These are phyloP conservation scores for Pyrus betulifolia DNA, from an alignment of 306 rosid genomes.

Conservation along the genomic window DNA sequence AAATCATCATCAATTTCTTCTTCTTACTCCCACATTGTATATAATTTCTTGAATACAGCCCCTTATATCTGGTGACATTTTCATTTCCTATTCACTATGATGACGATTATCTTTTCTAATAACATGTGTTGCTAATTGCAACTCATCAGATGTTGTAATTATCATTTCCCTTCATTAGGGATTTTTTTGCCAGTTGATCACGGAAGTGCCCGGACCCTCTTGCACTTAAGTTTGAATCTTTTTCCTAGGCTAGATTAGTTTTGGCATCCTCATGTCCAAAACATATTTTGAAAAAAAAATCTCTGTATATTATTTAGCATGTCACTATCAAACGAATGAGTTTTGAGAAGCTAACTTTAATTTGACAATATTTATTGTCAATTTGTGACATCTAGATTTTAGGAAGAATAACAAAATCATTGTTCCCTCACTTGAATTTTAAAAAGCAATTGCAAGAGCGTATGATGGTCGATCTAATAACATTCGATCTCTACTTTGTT, in stretches of 20 bases:
- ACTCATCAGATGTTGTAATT: slow-evolving; percentile 14
- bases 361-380: neutral
- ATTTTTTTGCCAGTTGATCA: neutral
- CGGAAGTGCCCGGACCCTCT: neutral
- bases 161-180: neutral
- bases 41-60: slow-evolving; percentile 17
- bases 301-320: too few relatives aligned
- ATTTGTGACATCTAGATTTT: neutral
- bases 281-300: neutral
- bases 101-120: slow-evolving; percentile 19
- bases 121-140: slow-evolving; percentile 25
- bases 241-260: too few relatives aligned
- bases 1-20: neutral
- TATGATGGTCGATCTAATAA: too few relatives aligned
- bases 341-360: neutral
- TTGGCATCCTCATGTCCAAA: neutral
- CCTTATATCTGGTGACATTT: slow-evolving; percentile 21
- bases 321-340: neutral
- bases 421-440: neutral
- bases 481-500: too few relatives aligned
- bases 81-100: slow-evolving; percentile 13
- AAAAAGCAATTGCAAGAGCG: too few relatives aligned
- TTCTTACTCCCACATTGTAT: slow-evolving; percentile 18
- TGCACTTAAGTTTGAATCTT: too few relatives aligned
- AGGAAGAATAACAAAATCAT: neutral